A percentile compares a stretch with the other conserved stretches of the same genome.
These are phyloP conservation scores for Salinomyces thailandicus DNA, from an alignment of 2,329 filamentous ascomycete species.

Conservation along the genomic window DNA sequence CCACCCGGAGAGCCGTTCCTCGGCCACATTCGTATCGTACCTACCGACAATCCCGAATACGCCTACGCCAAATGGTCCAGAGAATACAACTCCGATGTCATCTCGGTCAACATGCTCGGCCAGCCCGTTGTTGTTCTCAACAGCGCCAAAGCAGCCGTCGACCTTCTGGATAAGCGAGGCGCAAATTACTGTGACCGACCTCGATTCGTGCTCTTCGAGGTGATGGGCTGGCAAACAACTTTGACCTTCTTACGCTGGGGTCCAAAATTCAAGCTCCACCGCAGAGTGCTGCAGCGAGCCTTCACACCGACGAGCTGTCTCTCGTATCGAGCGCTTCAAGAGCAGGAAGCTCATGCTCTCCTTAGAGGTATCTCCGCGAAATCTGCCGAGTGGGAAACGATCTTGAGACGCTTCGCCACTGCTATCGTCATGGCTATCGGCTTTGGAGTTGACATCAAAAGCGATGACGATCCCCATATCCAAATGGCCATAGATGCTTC, in stretches of 20 bases:
- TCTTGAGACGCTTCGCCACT: conserved; percentile 30
- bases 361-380: conserved; percentile 30
- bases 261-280: conserved; percentile 28
- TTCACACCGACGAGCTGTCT: conserved; percentile 35
- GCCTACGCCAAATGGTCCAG: conserved; percentile 13
- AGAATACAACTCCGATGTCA: conserved; percentile 19
- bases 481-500: conserved; percentile 33
- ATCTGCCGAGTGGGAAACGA: conserved; percentile 29
- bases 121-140: conserved; percentile 35
- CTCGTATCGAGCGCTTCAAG: conserved; percentile 33
- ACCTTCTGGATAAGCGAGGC: conserved; percentile 30
- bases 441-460: conserved; percentile 38
- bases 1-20: conserved; percentile 16
- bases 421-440: conserved; percentile 34
- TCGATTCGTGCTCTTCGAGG: conserved; percentile 12
- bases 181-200: conserved; percentile 31
- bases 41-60: conserved; percentile 15
- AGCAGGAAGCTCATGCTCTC: conserved; percentile 35
- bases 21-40: conserved; percentile 17
- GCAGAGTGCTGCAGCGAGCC: conserved; percentile 36
- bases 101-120: conserved; percentile 34
- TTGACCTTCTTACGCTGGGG: conserved; percentile 34
- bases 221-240: conserved; percentile 37
- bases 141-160: conserved; percentile 26
- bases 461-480: conserved; percentile 34